Base-by-base conservation (phyloP, 208 protist genomes). In the Angomonas deanei region DNA sequence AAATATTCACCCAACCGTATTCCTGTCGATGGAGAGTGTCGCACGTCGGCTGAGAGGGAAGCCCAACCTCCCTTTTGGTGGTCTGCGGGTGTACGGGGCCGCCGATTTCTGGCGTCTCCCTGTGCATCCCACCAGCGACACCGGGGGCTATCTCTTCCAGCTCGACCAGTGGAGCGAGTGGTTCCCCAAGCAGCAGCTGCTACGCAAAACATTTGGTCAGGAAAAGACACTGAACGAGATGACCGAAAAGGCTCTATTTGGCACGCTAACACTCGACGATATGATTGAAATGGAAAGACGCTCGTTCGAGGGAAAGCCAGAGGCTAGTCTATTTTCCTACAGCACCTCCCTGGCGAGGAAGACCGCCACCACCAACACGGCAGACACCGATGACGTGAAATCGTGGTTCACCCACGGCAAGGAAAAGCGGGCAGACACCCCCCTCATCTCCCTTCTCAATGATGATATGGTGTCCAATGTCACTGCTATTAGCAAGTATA, bases 21-120 rank as follows among this genome's bases (percentile, higher is more conserved):
- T 96, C 30, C 61, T 72, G 17, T 82, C 89, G 0, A 92, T 96
- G 66, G 89, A 96, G 60, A 71, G 66, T 6, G 89, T 91, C n/a
- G 75, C 74, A 34, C 76, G 89, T 0, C 72, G 83, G 10, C 60
- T 80, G 56, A 78, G 84, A 33, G 70, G 61, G 13, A 50, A 58
- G 53, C 72, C 68, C 8, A 33, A 64, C 21, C 63, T 72, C 39
- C 76, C 89, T 0, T 93, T 96, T 76, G 89, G 89, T 33, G 89
- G 89, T 1, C 53, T 96, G 30, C 86, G 84, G 27, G 80, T 96
- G 15, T 89, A 82, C 64, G 89, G 84, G 34, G 69, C 80, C 15
- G 89, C 84, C 13, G 84, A 96, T 58, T 96, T 96, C 59, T 96
- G 89, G 86, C 72, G 61, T 0, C 68, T 96, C 21, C 82, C 80